Evolutionary conservation across 2,329 filamentous ascomycete genomes (phyloP), one percentile per base, ranked within the genome.

Genomic region (Arthrobotrys musiformis): DNA sequence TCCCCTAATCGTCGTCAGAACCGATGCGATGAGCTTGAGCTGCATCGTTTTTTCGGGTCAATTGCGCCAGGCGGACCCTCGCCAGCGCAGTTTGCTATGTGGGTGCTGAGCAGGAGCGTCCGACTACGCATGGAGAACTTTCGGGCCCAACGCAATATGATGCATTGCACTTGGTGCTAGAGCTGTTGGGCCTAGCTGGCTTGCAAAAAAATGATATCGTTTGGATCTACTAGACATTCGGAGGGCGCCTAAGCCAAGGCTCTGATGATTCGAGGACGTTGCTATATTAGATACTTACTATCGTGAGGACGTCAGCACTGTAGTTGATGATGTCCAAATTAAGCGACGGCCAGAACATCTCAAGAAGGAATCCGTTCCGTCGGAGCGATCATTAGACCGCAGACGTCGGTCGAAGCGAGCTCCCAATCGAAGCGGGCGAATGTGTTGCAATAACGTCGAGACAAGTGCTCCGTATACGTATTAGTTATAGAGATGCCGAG

Each of bases 361-460:
- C 19, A 8, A 58, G 28, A 19, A 56, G 50, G 50, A 58, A 26
- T 58, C 11, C 17, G 33, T 13, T 15, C 66, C 66, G 66, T 61
- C 66, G 66, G 66, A 69, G 54, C 6, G 44, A 61, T 61, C 54
- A 17, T 62, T 54, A 15, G 54, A 4, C 66, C 66, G 42, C 15
- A 54, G 17, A 35, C 35, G 30, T 35, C 54, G 42, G 54, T 24
- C 30, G 30, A 61, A 54, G 54, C 66, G 66, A 40, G 54, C 17
- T n/a, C n/a, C n/a, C n/a, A n/a, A n/a, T n/a, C n/a, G n/a, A n/a
- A 54, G 8, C 28, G 26, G 17, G 44, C 17, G 26, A 61, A 42
- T 62, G 54, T 69, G 66, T 70, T 70, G 54, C 28, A 30, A 22
- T 30, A 40, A 62, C 66, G 54, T 70, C 35, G 66, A 62, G 66